Conservation (phyloP, 257 asterid species). For the Nicotiana paniculata region DNA sequence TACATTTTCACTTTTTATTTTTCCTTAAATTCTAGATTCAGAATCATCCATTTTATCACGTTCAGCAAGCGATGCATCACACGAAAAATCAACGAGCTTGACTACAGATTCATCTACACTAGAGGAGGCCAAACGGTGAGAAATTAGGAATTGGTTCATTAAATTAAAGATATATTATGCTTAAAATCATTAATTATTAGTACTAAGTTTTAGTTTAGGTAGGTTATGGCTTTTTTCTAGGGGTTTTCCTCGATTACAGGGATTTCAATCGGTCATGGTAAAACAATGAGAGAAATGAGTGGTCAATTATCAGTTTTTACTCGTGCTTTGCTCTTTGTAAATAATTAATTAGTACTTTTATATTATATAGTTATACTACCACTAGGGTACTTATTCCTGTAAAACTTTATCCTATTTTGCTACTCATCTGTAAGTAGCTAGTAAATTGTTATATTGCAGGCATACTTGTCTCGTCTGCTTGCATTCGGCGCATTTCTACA, state of each 20-base stretch:
- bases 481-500: too few relatives aligned
- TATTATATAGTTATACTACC: background rate
- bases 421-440: background rate
- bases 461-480: too few relatives aligned
- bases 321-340: slow-evolving; percentile 16
- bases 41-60: slow-evolving; percentile 34
- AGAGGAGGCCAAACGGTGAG: slow-evolving; percentile 16
- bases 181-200: background rate
- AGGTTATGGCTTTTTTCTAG: slow-evolving; percentile 13
- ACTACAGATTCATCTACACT: slow-evolving; percentile 17
- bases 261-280: slow-evolving; percentile 14
- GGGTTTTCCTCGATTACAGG: slow-evolving; percentile 19
- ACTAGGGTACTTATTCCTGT: background rate
- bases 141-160: background rate
- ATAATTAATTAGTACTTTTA: background rate
- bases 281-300: slow-evolving; percentile 36
- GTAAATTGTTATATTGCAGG: background rate
- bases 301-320: slow-evolving; percentile 28
- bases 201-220: background rate
- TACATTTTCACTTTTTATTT: background rate
- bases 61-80: slow-evolving; percentile 58
- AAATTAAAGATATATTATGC: too few relatives aligned
- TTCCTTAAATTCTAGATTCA: background rate
- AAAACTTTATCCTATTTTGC: background rate
- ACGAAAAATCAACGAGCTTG: slow-evolving; percentile 38